Evolutionary conservation across 257 asterid genomes (phyloP), one percentile per base, ranked within the genome.

Genomic region (Nicotiana obtusifolia): DNA sequence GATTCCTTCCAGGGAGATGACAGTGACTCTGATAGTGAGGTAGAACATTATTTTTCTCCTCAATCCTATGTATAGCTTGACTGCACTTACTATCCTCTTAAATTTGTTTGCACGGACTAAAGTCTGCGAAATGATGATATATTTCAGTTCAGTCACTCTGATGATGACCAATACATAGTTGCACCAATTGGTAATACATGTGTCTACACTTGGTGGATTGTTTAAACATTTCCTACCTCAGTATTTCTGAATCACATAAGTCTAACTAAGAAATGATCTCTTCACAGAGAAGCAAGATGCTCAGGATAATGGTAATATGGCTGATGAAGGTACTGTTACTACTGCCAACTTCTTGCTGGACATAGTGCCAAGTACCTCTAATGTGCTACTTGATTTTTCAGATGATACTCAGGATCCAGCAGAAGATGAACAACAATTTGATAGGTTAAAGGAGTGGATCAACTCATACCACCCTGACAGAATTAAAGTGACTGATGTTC

Each of bases 401-500:
- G 97, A 94, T 86, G 87, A 88, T 83, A 92, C 99, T 87, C 97
- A 92, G 88, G 97, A 94, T 88, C 91, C 93, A 71, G 92, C 65
- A 53, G 97, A 91, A 87, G 95, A 94, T 83, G 93, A 90, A 86
- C 93, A 89, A 73, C 99, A 92, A 64, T 60, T 88, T 65, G 89
- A 82, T 64, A 89, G 95, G 78, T 84, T 95, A 15, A 94, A 89
- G 92, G 95, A 92, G 54, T 94, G 99, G 99, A 88, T 95, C 84
- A 84, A 81, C 82, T 80, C 93, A 24, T 82, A 91, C 85, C 97
- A 94, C 86, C 95, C 90, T 69, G 92, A 87, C 71, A 90, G 87
- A 16, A 81, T 95, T 84, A 94, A 91, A 73, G 88, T 94, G 81
- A 90, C 91, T 26, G 93, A 90, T 62, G 87, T 90, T 84, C 91